A percentile compares a stretch with the other conserved stretches of the same genome.
These are phyloP conservation scores for Fusarium solani-melongenae DNA, from an alignment of 2,329 filamentous ascomycete species.

Conservation along the genomic window DNA sequence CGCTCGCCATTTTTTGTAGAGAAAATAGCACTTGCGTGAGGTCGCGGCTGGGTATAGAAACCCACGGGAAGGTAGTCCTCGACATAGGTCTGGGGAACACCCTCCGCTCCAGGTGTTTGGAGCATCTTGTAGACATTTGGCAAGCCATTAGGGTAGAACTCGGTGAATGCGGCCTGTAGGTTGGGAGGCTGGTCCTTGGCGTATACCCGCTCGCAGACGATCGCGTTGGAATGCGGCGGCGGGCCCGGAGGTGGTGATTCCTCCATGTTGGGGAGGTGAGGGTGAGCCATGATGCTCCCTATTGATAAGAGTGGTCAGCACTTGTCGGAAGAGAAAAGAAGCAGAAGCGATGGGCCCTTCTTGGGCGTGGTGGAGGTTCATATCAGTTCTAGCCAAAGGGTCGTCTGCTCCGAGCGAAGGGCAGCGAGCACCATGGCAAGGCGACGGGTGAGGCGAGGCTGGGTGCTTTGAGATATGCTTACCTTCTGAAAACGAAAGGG, in stretches of 20 bases:
- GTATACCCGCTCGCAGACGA: conserved; percentile 33
- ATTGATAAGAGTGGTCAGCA: conserved; percentile 15
- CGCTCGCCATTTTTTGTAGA: conserved; percentile 50
- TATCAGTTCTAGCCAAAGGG: not conserved
- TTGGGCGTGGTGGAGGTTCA: not conserved
- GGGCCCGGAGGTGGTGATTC: conserved; percentile 18
- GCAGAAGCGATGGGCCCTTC: not conserved
- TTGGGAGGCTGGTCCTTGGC: conserved; percentile 38
- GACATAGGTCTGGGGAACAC: conserved; percentile 45
- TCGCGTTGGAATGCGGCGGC: conserved; percentile 24
- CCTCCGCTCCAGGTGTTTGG: conserved; percentile 34
- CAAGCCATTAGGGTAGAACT: conserved; percentile 51
- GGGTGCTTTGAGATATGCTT: not conserved
- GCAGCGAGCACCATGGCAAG: not conserved
- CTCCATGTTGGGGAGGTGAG: conserved; percentile 5
- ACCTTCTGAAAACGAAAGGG: conserved; percentile 18
- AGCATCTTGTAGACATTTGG: conserved; percentile 50
- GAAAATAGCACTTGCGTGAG: conserved; percentile 50
- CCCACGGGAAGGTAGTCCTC: conserved; percentile 51
- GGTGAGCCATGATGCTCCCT: conserved; percentile 31
- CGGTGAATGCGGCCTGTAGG: conserved; percentile 41
- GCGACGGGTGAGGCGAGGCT: not conserved
- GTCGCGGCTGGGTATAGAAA: conserved; percentile 52
- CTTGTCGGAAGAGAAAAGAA: not conserved
- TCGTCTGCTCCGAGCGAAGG: not conserved